Evolutionary conservation across 352 stramenopile genomes (phyloP).

Genomic region (Globisporangium cederbergense): DNA sequence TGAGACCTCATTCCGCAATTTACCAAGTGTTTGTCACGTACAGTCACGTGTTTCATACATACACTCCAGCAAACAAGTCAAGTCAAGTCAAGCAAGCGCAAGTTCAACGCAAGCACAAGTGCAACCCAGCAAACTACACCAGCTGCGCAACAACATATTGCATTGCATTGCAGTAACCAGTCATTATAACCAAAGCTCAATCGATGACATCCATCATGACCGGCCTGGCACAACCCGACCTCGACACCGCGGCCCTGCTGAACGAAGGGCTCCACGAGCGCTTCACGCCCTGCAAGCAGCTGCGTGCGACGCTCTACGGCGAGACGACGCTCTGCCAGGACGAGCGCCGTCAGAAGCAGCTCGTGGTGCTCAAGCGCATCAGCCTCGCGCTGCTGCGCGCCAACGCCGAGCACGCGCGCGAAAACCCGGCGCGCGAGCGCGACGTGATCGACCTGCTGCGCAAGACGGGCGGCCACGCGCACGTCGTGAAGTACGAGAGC

Average conservation of each 20-base stretch:
- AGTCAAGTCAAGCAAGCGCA: neutral
- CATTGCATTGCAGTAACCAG: slow-evolving; percentile 1
- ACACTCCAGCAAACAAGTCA: neutral
- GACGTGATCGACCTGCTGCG: slow-evolving; percentile 45
- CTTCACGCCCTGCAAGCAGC: slow-evolving; percentile 32
- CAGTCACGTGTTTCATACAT: neutral
- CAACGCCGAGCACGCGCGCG: slow-evolving; percentile 27
- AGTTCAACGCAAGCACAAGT: neutral
- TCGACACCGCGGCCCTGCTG: slow-evolving; percentile 6
- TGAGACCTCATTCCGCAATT: slow-evolving; percentile 5
- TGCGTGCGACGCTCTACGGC: slow-evolving; percentile 50
- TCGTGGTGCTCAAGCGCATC: slow-evolving; percentile 58
- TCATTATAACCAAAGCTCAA: too few relatives aligned
- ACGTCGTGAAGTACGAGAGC: slow-evolving; percentile 39
- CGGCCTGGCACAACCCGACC: neutral
- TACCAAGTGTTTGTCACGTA: neutral
- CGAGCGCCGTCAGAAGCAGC: slow-evolving; percentile 22
- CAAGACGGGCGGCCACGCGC: slow-evolving; percentile 26
- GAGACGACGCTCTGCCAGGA: slow-evolving; percentile 53
- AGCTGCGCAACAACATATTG: neutral
- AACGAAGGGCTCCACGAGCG: slow-evolving; percentile 21
- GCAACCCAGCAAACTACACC: neutral
- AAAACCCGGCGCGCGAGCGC: slow-evolving; percentile 44
- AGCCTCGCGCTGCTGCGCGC: slow-evolving; percentile 35
- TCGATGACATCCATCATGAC: neutral